Evolutionary conservation across 2,329 filamentous ascomycete species (phyloP), one percentile per base, ranked within the genome.

Genomic region (Fusarium nematophilum): DNA sequence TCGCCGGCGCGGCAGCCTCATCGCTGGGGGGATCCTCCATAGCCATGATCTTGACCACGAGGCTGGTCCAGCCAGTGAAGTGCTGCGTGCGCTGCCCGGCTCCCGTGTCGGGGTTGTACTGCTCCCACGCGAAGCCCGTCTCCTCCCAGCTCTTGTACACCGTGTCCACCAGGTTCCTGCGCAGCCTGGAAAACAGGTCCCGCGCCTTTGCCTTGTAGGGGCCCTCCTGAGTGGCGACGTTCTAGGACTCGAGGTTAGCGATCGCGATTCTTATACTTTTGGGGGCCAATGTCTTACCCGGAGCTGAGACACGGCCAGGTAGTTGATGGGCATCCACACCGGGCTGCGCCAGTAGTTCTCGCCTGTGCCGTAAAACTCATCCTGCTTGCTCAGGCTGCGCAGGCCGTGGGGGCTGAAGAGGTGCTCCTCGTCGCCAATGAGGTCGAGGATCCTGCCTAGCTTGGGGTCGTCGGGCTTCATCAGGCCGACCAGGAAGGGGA

Each of bases 331-430:
- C 71, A 98, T 90, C 94, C 94, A 98, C 18, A 98, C 85, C 0
- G 95, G 93, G 62, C 92, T 91, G 59, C 93, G 86, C 94, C 95
- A 99, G 80, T 99, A 99, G 76, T 99, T 97, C 79, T 99, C 95
- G 2, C 83, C 91, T 0, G 93, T 96, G 33, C 90, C 92, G 74
- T 97, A 98, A 58, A 92, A 86, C 69, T 89, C 82, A 70, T 94
- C 90, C 68, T 87, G 86, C 77, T 90, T 90, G 78, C 93, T 97
- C 74, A 99, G 76, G 76, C 93, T 97, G 57, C 94, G 85, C 59
- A 99, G 85, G n/a, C 95, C 95, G 68, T 91, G 88, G 3, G 89
- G 84, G 70, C 90, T 96, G 87, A 93, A 98, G n/a, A 99, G 81
- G 71, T 97, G 89, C 5, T 93, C 84, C 62, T 92, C 87, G 69